phyloP scores from a whole-genome alignment of 2,329 filamentous ascomycete species.

The Aureobasidium subglaciale region DNA sequence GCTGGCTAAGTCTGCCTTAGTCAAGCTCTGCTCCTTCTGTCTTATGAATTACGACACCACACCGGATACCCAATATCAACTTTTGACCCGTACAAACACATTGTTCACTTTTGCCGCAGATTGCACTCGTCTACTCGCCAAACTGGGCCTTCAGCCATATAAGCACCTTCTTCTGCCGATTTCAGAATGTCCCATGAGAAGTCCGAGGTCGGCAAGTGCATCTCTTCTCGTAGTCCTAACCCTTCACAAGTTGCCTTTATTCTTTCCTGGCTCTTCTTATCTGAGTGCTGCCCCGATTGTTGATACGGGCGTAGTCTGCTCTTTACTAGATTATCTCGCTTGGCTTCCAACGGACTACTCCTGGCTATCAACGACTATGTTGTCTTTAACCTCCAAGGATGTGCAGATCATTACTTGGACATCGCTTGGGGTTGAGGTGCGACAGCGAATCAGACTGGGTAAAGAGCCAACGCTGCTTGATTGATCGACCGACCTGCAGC shows the following conservation, averaged over 20 bases:
- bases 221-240: not conserved
- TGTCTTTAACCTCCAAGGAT: not conserved
- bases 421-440: not conserved
- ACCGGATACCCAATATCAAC: conserved; percentile 6
- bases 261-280: not conserved
- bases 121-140: no score
- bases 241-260: not conserved
- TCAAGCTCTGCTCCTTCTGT: not conserved
- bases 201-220: not conserved
- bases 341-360: not conserved
- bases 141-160: no score
- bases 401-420: not conserved
- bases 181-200: no score
- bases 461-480: conserved; percentile 2
- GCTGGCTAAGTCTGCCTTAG: conserved; percentile 37
- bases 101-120: no score
- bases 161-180: not conserved
- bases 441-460: conserved; percentile 3
- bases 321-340: not conserved
- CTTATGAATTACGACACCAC: conserved; percentile 10
- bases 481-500: conserved; percentile 7
- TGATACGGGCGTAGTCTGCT: not conserved
- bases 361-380: not conserved
- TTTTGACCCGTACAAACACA: not conserved
- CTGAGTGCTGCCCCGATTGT: not conserved